Percentiles rank a stretch among this genome's conserved stretches.
phyloP scores from a whole-genome alignment of 805 yeast genomes.

The Starmera caribaea region DNA sequence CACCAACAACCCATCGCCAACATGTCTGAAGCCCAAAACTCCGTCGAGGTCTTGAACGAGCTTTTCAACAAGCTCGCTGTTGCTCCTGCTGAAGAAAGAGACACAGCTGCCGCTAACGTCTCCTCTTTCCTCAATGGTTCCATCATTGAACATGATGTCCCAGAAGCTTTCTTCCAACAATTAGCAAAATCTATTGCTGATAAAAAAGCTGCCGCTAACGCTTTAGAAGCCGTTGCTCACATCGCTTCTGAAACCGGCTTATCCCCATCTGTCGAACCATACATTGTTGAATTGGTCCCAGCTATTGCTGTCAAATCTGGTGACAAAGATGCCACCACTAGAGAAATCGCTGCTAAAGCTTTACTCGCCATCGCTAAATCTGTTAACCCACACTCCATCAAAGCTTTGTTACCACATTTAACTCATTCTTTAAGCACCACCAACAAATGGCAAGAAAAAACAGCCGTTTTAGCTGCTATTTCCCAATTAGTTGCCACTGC shows the following conservation, averaged over 20 bases:
- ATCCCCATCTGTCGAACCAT: conserved; percentile 94
- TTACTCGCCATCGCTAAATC: conserved; percentile 69
- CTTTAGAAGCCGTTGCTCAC: conserved; percentile 75
- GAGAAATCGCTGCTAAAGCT: conserved; percentile 67
- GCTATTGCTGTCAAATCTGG: conserved; percentile 72
- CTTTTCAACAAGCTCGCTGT: conserved; percentile 87
- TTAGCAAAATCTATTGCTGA: conserved; percentile 66
- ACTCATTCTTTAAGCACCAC: conserved; percentile 57
- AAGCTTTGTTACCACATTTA: conserved; percentile 78
- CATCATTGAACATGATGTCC: conserved; percentile 97
- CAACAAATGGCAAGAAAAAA: conserved; percentile 98
- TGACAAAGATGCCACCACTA: conserved; percentile 77
- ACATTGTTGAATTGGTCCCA: conserved; percentile 67
- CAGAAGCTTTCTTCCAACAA: conserved; percentile 74
- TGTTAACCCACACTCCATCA: conserved; percentile 88
- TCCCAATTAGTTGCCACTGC: conserved; percentile 88
- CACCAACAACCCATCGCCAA: conserved; percentile 1
- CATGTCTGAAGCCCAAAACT: conserved; percentile 39
- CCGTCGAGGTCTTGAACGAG: conserved; percentile 76
- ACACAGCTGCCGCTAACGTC: conserved; percentile 79
- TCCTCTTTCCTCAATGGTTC: conserved; percentile 92
- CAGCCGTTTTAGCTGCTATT: conserved; percentile 77
- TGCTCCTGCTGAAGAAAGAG: conserved; percentile 77
- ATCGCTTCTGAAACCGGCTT: conserved; percentile 74
- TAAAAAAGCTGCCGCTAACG: conserved; percentile 78